A percentile compares a stretch with the other conserved stretches of the same genome.
Conservation (phyloP, 805 yeast genomes). For the Ogataea ramenticola region DNA sequence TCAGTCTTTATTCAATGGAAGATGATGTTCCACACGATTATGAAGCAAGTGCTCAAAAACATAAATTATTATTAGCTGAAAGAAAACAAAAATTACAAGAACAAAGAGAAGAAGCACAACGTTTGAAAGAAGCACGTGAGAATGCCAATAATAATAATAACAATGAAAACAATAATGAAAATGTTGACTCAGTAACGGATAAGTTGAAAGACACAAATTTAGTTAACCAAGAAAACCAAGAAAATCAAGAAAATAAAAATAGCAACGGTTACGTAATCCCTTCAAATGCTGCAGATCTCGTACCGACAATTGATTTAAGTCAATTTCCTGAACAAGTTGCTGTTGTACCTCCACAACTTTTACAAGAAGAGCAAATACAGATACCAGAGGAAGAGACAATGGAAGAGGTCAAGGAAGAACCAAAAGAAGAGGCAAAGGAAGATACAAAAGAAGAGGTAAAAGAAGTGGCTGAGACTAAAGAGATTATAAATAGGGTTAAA, state of each 20-base stretch:
- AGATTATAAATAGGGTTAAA: too few relatives aligned
- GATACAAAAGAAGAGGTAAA: neutral
- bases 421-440: neutral
- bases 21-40: constrained; percentile 80
- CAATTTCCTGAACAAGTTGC: constrained; percentile 1
- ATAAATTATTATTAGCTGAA: constrained; percentile 54
- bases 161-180: neutral
- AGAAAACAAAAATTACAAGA: constrained; percentile 42
- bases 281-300: neutral
- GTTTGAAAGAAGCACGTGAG: constrained; percentile 7
- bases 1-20: constrained; percentile 51
- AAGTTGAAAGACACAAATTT: neutral
- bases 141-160: too few relatives aligned
- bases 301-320: neutral
- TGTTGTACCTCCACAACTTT: constrained; percentile 1
- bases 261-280: neutral
- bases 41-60: constrained; percentile 62
- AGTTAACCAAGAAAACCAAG: neutral
- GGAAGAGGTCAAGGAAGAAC: neutral
- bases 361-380: neutral
- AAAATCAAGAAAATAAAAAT: neutral
- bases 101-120: constrained; percentile 14
- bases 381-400: neutral
- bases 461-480: constrained; percentile 1
- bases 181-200: neutral